Evolutionary conservation across 768 basidiomycete species (phyloP), one percentile per base, ranked within the genome.

Genomic region (Leucocoprinus sp.): DNA sequence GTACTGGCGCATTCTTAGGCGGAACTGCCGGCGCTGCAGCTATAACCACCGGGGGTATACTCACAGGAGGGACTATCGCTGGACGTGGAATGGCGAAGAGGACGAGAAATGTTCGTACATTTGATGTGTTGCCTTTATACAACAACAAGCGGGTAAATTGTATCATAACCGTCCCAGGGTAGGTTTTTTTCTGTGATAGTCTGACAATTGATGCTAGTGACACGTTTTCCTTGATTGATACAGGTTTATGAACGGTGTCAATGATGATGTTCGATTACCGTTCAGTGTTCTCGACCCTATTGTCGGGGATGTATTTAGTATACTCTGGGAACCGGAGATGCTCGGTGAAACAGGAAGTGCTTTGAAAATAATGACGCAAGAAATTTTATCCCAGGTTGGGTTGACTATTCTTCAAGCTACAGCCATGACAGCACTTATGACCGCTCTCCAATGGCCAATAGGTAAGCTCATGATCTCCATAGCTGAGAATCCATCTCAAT

Each of bases 301-400:
- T 21, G 82, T 97, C 11, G 96, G 96, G 5, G 96, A 99, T 60
- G 93, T 97, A 0, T 93, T 92, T 65, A 93, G 92, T 54, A 80
- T 96, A 0, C 75, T 93, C 1, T 99, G 96, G 96, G 96, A 99
- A 58, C 96, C 96, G 0, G 93, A 98, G 61, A 99, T 98, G 93
- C 96, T 99, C 61, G 76, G 75, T 46, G 95, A 98, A 64, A 97
- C 93, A 2, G 96, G 96, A 50, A 84, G 83, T 54, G 93, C 95
- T 0, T 62, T 99, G 55, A 83, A 81, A 63, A 97, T 99, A 54
- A 68, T 99, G 28, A 96, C 93, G 1, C 69, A 80, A 19, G 95
- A 97, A 59, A 84, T 97, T 15, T 69, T 99, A 22, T 82, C 91
- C 0, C 91, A 93, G 59, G 76, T 95, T 12, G 87, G 87, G 12